Base-by-base conservation (phyloP, 805 yeast genomes). In the Candida manassasensis region DNA sequence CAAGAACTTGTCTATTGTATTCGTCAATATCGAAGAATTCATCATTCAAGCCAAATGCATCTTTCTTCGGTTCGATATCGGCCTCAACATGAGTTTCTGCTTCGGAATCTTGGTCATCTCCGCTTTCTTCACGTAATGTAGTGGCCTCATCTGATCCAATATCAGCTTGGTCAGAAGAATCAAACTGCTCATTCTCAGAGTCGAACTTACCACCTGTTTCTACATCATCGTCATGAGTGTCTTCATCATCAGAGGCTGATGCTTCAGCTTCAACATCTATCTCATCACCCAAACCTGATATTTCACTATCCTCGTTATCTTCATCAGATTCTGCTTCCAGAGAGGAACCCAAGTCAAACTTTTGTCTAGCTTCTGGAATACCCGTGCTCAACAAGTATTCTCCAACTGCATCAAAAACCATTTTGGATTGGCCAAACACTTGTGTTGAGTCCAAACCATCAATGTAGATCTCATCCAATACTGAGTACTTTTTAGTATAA, bases 391-490 rank as follows among this genome's bases (percentile, higher is more conserved):
- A 53, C 22, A 87, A 59, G 28, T 71, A 68, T 32, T 81, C 87
- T 18, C 81, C 78, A 9, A 83, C 82, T 6, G 81, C 82, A 39
- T 88, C 96, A 25, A 87, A 64, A 13, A 90, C 81, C 63, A 90
- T 73, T 57, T 84, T 86, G 2, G 85, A 81, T 59, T 90, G 97
- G 37, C 90, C 95, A 87, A 90, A 90, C 0, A 93, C 88, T 54
- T 90, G 97, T 26, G 82, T 74, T 16, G 96, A 80, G 55, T 85
- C 96, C 36, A 90, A 66, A 1, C 96, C 97, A 32, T 88, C 94
- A 10, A 83, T 71, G 47, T 81, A 77, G 14, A 90, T 71, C 53
- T 85, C 88, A 57, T 88, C 96, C 14, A 90, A 66, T 4, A 84
- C 82, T 1, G 93, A 75, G 42, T 59, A 58, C 37, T 63, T 61